Base-by-base conservation (phyloP, 140 eudicot genomes). In the Ambrosia hybrid region DNA sequence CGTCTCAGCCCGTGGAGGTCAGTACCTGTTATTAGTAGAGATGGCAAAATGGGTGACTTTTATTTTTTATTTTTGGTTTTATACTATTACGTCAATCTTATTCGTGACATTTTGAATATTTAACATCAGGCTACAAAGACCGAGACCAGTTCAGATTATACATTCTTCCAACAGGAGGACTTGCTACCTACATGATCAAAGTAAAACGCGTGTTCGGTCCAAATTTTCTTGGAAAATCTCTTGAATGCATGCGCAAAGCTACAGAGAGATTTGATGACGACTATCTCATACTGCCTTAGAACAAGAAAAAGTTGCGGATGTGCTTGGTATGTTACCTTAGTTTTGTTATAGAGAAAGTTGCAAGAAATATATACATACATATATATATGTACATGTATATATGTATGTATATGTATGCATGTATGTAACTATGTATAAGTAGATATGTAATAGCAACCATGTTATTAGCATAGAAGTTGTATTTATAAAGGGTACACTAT, bases 1-100 rank as follows among this genome's bases (percentile, higher is more conserved):
- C 96, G 61, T 85, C 98, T 74, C 88, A 81, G 67, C 70, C 81
- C 15, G 56, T 85, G 9, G 96, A 93, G 98, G 98, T 93, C 57
- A 63, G 91, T 65, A 62, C 51, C 68, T 73, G 26, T 63, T 30
- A 30, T 30, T 30, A 30, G 34, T 30, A 30, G 34, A 30, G 34
- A 30, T 30, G 34, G 34, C 2, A 30, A 30, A 30, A 30, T 30
- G 34, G 34, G 34, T 30, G 34, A 30, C 34, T 30, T 30, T 2
- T 12, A 1, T 49, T 10, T 49, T 3, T 49, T 21, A 21, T 21
- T 21, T 60, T 59, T n/a, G 16, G 6, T 15, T 9, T 46, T 61
- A 51, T 46, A 15, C 34, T 63, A 51, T 51, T 65, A 55, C n/a
- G 37, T 58, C 57, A 66, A 75, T 55, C 79, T 55, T 30, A 72